These are phyloP conservation scores for Fusarium metavorans DNA, from an alignment of 2,329 filamentous ascomycete genomes.

Conservation along the genomic window DNA sequence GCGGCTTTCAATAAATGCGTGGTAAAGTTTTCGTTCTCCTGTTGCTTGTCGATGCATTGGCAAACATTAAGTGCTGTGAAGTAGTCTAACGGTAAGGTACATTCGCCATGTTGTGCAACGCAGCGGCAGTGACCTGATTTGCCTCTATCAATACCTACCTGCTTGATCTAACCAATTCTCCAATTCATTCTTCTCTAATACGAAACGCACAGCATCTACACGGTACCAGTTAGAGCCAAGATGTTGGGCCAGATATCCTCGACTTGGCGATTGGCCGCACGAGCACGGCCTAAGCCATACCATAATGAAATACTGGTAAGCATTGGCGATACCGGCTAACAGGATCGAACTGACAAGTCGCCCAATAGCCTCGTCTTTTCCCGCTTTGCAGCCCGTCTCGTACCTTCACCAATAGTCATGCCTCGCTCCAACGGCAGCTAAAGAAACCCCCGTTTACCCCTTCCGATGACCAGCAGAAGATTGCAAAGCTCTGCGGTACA, in stretches of 20 bases:
- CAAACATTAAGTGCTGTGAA: not conserved
- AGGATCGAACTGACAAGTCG: not conserved
- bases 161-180: not conserved
- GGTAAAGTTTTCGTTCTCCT: not conserved
- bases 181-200: not conserved
- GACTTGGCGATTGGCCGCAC: not conserved
- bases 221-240: not conserved
- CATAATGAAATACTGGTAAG: constrained; percentile 10
- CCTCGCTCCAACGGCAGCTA: not conserved
- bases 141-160: not conserved
- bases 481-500: constrained; percentile 37
- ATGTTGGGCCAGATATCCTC: constrained; percentile 1
- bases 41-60: not conserved
- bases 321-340: not conserved
- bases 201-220: not conserved
- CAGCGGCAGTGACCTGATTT: not conserved
- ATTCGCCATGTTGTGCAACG: not conserved
- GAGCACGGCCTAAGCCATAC: not conserved
- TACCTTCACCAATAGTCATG: not conserved
- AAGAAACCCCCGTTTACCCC: constrained; percentile 21
- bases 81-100: not conserved
- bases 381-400: not conserved
- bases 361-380: not conserved
- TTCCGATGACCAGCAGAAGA: constrained; percentile 41
- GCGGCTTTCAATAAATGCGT: not conserved